Percentiles rank a stretch among this genome's conserved stretches.
phyloP scores from a whole-genome alignment of 306 rosid species.

The Cajanus cajan region DNA sequence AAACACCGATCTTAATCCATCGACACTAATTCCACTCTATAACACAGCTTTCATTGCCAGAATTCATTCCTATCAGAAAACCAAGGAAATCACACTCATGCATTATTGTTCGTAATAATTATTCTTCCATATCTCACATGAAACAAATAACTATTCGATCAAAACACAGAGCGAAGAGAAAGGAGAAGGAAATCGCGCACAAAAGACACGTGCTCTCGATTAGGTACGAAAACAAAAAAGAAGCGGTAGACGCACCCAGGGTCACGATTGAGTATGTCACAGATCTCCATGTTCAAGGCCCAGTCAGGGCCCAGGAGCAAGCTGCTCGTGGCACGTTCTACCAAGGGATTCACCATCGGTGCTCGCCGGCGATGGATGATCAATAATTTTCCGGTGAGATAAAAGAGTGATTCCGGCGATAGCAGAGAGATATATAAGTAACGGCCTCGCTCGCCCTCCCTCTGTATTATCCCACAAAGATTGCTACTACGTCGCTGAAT shows the following conservation, averaged over 20 bases:
- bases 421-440: slow-evolving; percentile 22
- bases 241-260: slow-evolving; percentile 62
- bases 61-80: background rate
- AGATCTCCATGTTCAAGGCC: slow-evolving; percentile 99
- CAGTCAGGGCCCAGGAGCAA: slow-evolving; percentile 98
- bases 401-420: slow-evolving; percentile 30
- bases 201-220: slow-evolving; percentile 11
- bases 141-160: slow-evolving; percentile 4
- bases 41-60: background rate
- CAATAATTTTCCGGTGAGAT: slow-evolving; percentile 31
- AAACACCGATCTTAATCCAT: background rate
- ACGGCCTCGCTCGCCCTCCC: slow-evolving; percentile 33
- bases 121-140: background rate
- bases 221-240: background rate
- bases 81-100: background rate
- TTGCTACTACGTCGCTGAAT: slow-evolving; percentile 22
- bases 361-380: slow-evolving; percentile 32
- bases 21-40: slow-evolving; percentile 5
- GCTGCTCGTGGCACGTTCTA: slow-evolving; percentile 93
- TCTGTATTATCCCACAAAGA: slow-evolving; percentile 3
- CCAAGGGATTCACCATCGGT: slow-evolving; percentile 87
- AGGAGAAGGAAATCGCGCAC: slow-evolving; percentile 10
- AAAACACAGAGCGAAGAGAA: background rate
- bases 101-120: background rate
- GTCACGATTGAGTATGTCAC: slow-evolving; percentile 85